Conservation (phyloP, 805 yeast genomes). For the Saccharomycopsis sp. region DNA sequence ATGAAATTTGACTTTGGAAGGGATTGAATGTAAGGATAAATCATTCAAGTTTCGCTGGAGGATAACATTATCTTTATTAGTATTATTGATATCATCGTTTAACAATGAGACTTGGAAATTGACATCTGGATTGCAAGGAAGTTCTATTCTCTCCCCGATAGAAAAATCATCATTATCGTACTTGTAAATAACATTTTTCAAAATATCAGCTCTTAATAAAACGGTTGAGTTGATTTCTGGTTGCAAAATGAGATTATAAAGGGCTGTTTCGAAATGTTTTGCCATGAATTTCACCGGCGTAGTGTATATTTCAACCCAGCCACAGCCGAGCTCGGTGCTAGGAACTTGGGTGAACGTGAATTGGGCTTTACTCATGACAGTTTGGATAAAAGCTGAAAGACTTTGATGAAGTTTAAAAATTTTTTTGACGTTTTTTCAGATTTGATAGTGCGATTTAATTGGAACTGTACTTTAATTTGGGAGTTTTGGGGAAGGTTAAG, state of each 20-base stretch:
- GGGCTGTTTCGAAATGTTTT: constrained; percentile 60
- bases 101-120: not conserved
- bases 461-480: no score
- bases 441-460: no score
- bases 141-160: constrained; percentile 22
- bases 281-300: constrained; percentile 37
- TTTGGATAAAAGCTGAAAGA: no score
- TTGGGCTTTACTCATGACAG: no score
- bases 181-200: constrained; percentile 39
- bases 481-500: no score
- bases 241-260: constrained; percentile 67
- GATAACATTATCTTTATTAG: not conserved
- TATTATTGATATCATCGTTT: not conserved
- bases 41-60: not conserved
- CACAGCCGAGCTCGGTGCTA: constrained; percentile 44
- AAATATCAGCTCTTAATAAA: constrained; percentile 77
- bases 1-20: no score
- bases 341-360: no score
- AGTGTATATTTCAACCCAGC: constrained; percentile 54
- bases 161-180: constrained; percentile 24
- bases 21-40: no score
- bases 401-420: no score
- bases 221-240: constrained; percentile 92
- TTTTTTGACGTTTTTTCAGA: no score
- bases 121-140: not conserved